Percentiles rank a stretch among this genome's conserved stretches.
phyloP scores from a whole-genome alignment of 495 filamentous ascomycete genomes.

The Aspergillus kassunensis region DNA sequence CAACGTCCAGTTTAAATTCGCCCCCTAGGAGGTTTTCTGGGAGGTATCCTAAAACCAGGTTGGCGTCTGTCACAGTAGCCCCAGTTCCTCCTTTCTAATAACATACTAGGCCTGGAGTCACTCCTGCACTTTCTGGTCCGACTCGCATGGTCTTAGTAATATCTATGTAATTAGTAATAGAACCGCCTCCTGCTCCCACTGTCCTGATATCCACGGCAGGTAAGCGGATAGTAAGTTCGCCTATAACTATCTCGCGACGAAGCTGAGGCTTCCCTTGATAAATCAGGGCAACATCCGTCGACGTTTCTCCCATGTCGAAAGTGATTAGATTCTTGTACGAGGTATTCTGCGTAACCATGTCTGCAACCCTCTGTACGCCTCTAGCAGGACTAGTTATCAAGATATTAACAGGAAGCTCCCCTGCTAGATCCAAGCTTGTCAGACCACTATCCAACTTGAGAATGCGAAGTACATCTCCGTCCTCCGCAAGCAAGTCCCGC shows the following conservation, averaged over 20 bases:
- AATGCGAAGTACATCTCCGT: conserved; percentile 43
- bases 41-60: conserved; percentile 46
- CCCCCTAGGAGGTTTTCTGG: conserved; percentile 44
- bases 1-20: conserved; percentile 39
- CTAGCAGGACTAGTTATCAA: conserved; percentile 49
- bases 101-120: conserved; percentile 43
- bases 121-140: conserved; percentile 48
- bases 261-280: conserved; percentile 43
- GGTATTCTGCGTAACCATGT: conserved; percentile 42
- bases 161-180: conserved; percentile 42
- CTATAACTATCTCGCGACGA: conserved; percentile 44
- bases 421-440: conserved; percentile 41
- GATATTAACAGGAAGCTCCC: conserved; percentile 44
- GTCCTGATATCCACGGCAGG: conserved; percentile 48
- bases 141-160: conserved; percentile 46
- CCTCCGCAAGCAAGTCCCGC: conserved; percentile 27
- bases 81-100: conserved; percentile 44
- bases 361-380: conserved; percentile 44
- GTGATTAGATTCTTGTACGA: conserved; percentile 49
- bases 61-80: conserved; percentile 50
- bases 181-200: conserved; percentile 49
- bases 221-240: conserved; percentile 41
- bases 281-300: conserved; percentile 46
- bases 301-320: conserved; percentile 50
- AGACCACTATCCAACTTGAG: conserved; percentile 48